Percentiles rank a stretch among this genome's conserved stretches.
phyloP scores from a whole-genome alignment of 352 stramenopile species.

The Phytophthora palmivora region DNA sequence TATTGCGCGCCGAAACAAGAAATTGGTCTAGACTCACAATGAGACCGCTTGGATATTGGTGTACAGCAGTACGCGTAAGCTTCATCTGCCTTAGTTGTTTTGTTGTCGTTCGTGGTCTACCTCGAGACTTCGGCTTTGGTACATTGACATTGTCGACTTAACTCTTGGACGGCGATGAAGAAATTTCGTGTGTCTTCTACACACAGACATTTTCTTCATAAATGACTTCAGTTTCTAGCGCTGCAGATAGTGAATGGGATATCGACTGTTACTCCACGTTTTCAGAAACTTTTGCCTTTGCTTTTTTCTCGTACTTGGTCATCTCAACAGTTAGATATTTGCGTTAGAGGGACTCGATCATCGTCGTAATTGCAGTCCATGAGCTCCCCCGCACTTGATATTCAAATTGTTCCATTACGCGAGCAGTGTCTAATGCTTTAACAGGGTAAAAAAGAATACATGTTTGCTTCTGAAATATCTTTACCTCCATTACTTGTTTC shows the following conservation, averaged over 20 bases:
- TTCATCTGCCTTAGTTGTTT: slow-evolving; percentile 20
- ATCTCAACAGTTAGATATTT: too few relatives aligned
- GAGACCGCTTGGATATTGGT: slow-evolving; percentile 17
- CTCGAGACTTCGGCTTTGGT: slow-evolving; percentile 3
- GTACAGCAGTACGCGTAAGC: slow-evolving; percentile 1
- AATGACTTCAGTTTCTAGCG: too few relatives aligned
- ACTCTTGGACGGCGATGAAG: too few relatives aligned
- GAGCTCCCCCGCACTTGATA: neutral
- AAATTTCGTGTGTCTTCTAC: too few relatives aligned
- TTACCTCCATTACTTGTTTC: neutral
- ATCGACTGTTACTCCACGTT: too few relatives aligned
- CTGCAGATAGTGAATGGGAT: too few relatives aligned
- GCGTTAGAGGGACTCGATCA: too few relatives aligned
- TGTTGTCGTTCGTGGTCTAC: neutral
- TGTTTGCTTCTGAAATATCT: too few relatives aligned
- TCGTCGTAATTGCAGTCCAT: too few relatives aligned
- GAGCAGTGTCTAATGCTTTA: slow-evolving; percentile 9
- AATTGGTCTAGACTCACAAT: slow-evolving; percentile 11
- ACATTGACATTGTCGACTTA: slow-evolving; percentile 17
- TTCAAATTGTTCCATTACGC: slow-evolving; percentile 5
- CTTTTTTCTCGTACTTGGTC: too few relatives aligned
- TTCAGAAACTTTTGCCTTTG: too few relatives aligned
- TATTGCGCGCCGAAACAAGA: neutral
- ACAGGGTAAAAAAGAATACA: slow-evolving; percentile 2
- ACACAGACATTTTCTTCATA: too few relatives aligned